These are phyloP conservation scores for Geranium brycei DNA, from an alignment of 345 rosid genomes.

Conservation along the genomic window DNA sequence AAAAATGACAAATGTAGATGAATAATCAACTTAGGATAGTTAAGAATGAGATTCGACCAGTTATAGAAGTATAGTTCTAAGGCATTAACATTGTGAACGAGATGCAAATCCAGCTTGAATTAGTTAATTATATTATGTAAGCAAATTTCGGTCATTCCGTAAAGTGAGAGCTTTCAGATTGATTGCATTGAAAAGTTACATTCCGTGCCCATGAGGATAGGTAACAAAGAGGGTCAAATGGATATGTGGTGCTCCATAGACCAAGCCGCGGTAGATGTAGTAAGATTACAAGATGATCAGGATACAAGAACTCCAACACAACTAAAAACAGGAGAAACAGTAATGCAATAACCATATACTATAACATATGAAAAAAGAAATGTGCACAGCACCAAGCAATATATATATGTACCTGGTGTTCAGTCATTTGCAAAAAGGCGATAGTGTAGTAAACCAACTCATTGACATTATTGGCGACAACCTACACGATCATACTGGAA, in stretches of 20 bases:
- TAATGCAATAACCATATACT: background rate
- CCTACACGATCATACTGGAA: slow-evolving; percentile 28
- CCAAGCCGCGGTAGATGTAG: background rate
- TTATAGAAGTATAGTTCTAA: background rate
- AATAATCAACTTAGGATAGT: too few relatives aligned
- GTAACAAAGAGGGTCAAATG: too few relatives aligned
- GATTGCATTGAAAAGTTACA: background rate
- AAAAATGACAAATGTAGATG: too few relatives aligned
- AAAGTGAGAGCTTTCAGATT: background rate
- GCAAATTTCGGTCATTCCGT: background rate
- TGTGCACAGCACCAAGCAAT: background rate
- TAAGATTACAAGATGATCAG: background rate
- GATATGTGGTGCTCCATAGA: background rate
- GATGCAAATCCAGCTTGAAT: background rate
- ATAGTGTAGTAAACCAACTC: slow-evolving; percentile 71
- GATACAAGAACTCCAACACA: background rate
- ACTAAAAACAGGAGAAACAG: background rate
- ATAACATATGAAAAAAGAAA: background rate
- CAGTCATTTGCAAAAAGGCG: slow-evolving; percentile 83
- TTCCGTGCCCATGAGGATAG: too few relatives aligned
- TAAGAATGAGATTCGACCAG: background rate
- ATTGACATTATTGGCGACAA: slow-evolving; percentile 35
- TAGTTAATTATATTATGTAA: too few relatives aligned
- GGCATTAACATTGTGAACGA: background rate
- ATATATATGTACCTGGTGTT: slow-evolving; percentile 47